Base-by-base conservation (phyloP, 2,329 filamentous ascomycete genomes). In the Neofusicoccum laricinum region DNA sequence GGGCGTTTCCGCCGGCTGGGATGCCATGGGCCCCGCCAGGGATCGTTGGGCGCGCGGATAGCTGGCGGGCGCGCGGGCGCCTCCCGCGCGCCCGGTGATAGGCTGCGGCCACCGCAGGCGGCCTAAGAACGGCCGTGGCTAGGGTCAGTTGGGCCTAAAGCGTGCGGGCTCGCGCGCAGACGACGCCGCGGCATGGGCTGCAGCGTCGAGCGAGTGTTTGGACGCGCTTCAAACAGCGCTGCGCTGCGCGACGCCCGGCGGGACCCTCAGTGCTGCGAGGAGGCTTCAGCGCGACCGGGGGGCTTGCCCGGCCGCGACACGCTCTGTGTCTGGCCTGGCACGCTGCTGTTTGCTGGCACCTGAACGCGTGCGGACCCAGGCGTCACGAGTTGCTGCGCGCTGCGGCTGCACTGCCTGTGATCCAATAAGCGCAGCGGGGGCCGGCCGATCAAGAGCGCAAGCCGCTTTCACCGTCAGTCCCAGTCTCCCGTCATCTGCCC, bases 401-500 rank as follows among this genome's bases (percentile, higher is more conserved):
- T 19, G 55, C 55, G 19, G 41, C 41, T 43, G 41, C 41, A 12
- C 36, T 38, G 10, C 36, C 36, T 30, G 36, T 14, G 36, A 38
- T 34, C 55, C 55, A 59, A 59, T 59, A 46, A 46, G 55, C 55
- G 43, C 38, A 19, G n/a, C 40, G 41, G 55, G 38, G 25, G 40
- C 38, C 55, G 30, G 25, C 30, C 49, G 55, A 59, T 46, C 55
- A 43, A 30, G 19, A 50, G 48, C 48, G 48, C 53, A 58, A 43
- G 55, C 55, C 55, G 55, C 55, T 59, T 51, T 59, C 55, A 59
- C 55, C 49, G 49, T 53, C 49, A 38, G 49, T 50, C 48, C 45
- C 45, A 48, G 48, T 38, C 36, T 38, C 48, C 55, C 55, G 41
- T 59, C 55, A 59, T 59, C 55, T 59, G 53, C 53, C 53, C 53